Conservation (phyloP, 2,329 filamentous ascomycete genomes). For the Penicillium fuscoglaucum region DNA sequence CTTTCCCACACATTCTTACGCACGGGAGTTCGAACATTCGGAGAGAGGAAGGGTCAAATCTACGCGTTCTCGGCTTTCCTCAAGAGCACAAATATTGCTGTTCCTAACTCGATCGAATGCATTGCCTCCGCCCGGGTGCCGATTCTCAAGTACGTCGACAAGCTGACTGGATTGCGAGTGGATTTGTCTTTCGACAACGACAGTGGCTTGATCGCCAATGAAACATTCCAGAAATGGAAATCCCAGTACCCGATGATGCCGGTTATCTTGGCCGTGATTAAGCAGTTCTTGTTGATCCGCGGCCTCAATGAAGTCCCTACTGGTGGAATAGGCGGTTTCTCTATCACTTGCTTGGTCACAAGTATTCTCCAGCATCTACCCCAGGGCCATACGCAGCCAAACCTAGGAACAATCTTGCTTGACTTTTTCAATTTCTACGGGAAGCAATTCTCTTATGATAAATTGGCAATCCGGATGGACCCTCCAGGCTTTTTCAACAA, state of each 20-base stretch:
- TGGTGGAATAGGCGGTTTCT: slow-evolving; percentile 90
- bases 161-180: slow-evolving; percentile 73
- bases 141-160: slow-evolving; percentile 86
- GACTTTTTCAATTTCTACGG: slow-evolving; percentile 91
- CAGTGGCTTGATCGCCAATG: slow-evolving; percentile 74
- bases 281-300: slow-evolving; percentile 88
- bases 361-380: slow-evolving; percentile 83
- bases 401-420: slow-evolving; percentile 78
- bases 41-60: slow-evolving; percentile 57
- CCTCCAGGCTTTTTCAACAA: slow-evolving; percentile 76
- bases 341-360: slow-evolving; percentile 88
- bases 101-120: slow-evolving; percentile 61
- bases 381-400: slow-evolving; percentile 63
- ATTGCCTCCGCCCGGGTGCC: slow-evolving; percentile 81
- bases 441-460: slow-evolving; percentile 70
- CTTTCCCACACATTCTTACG: slow-evolving; percentile 63
- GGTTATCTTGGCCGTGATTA: slow-evolving; percentile 80
- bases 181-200: slow-evolving; percentile 95
- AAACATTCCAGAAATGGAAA: slow-evolving; percentile 81
- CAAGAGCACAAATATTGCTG: slow-evolving; percentile 56
- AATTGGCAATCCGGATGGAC: slow-evolving; percentile 71
- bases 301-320: slow-evolving; percentile 87
- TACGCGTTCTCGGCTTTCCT: slow-evolving; percentile 65
- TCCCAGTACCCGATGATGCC: slow-evolving; percentile 79
- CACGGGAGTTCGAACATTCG: slow-evolving; percentile 50